Evolutionary conservation across 345 rosid genomes (phyloP).

Genomic region (Eucalyptus sideroxylon): DNA sequence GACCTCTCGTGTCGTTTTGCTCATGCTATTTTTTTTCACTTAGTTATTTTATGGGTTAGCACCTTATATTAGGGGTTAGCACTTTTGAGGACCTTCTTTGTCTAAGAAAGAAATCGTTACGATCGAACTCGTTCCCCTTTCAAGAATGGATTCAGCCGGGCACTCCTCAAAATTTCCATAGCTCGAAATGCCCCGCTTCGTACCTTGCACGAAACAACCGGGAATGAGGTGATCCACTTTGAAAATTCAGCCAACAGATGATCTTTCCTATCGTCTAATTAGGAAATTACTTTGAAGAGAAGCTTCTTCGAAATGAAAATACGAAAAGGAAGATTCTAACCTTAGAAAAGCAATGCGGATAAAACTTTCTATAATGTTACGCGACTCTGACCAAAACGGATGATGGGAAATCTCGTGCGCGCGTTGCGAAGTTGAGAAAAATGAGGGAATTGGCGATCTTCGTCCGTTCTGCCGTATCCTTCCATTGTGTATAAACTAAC

Average conservation of each 20-base stretch:
- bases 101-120: not conserved
- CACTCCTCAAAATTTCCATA: not conserved
- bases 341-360: not conserved
- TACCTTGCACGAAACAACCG: not conserved
- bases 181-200: not conserved
- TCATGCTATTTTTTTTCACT: not conserved
- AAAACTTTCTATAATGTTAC: too few relatives aligned
- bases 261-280: not conserved
- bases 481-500: not conserved
- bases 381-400: not conserved
- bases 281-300: not conserved
- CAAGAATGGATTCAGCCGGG: not conserved
- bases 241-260: not conserved
- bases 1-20: too few relatives aligned
- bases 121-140: not conserved
- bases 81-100: not conserved
- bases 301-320: not conserved
- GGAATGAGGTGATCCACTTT: not conserved
- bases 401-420: not conserved
- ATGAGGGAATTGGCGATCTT: not conserved
- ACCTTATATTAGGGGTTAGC: not conserved
- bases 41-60: not conserved
- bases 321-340: not conserved
- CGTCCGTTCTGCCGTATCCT: not conserved
- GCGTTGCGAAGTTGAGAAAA: not conserved